Evolutionary conservation across 176 grass and related monocot genomes (phyloP), one percentile per base, ranked within the genome.

Genomic region (Carex kokanica): DNA sequence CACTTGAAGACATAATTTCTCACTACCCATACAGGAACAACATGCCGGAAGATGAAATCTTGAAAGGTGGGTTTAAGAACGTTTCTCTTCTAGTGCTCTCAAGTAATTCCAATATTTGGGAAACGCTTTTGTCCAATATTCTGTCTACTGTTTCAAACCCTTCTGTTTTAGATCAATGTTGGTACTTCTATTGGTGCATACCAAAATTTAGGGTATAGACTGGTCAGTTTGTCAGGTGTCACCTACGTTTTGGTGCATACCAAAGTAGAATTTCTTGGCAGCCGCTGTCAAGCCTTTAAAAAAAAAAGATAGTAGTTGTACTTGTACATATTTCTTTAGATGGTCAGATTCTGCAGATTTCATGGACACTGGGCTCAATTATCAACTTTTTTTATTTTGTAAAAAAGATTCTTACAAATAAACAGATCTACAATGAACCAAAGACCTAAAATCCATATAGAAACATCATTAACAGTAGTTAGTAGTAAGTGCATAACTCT

Each of bases 21-120:
- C 84, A 90, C 47, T 99, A 99, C 61, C 97, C 97, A 43, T 95
- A 86, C 73, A 90, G 89, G 88, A 93, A 90, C 78, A 95, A 87
- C 73, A 82, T 92, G 73, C 84, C 74, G 78, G 91, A 92, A 83
- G 88, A 88, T 54, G 85, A 84, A 87, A 86, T 83, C 64, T 78
- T 86, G 9, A 74, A 89, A 95, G 93, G 97, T 98, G 87, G 49
- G 86, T 90, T 71, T 34, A 64, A 67, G 47, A 52, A 88, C 8
- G 51, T 29, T 58, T 27, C 68, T 67, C 77, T 84, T 84, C 24
- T 78, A 18, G 10, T 74, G 20, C 70, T 74, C 4, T 74, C 45
- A 25, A 51, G 25, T 51, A 17, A 55, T 55, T 78, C 13, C 13
- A 78, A 78, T 56, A 53, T 55, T 56, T 56, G 73, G 12, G 6